Evolutionary conservation across 75 land plant species (phyloP).

Genomic region (Larix kaempferi): DNA sequence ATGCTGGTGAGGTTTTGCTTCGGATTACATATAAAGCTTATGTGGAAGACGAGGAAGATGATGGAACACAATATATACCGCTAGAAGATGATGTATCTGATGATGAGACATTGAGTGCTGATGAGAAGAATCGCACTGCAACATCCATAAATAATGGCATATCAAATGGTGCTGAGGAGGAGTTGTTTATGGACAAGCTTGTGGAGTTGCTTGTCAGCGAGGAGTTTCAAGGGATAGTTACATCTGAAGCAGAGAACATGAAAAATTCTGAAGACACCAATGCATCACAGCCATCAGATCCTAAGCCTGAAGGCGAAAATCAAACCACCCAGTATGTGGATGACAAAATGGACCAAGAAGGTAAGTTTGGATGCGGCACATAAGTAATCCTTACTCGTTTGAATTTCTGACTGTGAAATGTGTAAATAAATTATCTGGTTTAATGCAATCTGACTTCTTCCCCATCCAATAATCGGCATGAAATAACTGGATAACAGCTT

Average conservation of each 20-base stretch:
- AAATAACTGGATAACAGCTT: too few relatives aligned
- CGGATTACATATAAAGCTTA: constrained; percentile 97
- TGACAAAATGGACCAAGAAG: too few relatives aligned
- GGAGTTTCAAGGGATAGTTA: constrained; percentile 70
- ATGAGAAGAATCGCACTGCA: constrained; percentile 11
- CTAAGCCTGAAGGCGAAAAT: constrained; percentile 8
- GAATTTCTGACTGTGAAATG: too few relatives aligned
- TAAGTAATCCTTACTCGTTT: too few relatives aligned
- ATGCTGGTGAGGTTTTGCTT: constrained; percentile 76
- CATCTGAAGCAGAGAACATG: constrained; percentile 40
- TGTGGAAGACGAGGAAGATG: constrained; percentile 99
- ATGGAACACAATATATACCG: constrained; percentile 16
- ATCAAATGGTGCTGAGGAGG: constrained; percentile 24
- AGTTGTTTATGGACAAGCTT: constrained; percentile 61
- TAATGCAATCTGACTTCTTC: too few relatives aligned
- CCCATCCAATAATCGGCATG: too few relatives aligned
- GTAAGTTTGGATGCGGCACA: too few relatives aligned
- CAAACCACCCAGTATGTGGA: background rate
- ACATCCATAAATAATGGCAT: constrained; percentile 6
- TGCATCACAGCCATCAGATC: background rate
- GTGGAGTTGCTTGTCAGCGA: constrained; percentile 73
- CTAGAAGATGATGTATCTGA: constrained; percentile 36
- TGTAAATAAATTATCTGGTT: too few relatives aligned
- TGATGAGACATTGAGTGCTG: constrained; percentile 46
- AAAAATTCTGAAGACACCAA: constrained; percentile 15